phyloP scores from a whole-genome alignment of 768 basidiomycete species.

The Cantharellus cinnabarinus region DNA sequence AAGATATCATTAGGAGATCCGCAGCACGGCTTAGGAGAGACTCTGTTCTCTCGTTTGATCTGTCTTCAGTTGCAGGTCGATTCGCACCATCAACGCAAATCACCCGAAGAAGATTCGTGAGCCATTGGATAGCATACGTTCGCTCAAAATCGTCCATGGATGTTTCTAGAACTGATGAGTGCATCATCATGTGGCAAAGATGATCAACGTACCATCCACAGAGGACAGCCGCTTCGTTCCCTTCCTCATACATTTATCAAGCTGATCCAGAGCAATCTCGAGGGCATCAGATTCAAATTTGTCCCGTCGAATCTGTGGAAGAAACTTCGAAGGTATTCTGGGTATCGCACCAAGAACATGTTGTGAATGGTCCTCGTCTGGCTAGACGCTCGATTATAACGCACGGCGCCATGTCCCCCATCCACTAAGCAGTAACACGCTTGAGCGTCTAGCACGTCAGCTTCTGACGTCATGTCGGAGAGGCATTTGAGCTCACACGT shows the following conservation, averaged over 20 bases:
- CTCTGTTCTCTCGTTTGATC: slow-evolving; percentile 12
- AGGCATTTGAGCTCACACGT: too few relatives aligned
- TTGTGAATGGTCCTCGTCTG: too few relatives aligned
- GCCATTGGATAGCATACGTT: slow-evolving; percentile 48
- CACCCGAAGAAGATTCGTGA: slow-evolving; percentile 37
- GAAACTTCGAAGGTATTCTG: not conserved
- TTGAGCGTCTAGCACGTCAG: too few relatives aligned
- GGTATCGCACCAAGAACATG: too few relatives aligned
- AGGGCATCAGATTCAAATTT: not conserved
- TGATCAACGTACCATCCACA: too few relatives aligned
- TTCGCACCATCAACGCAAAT: not conserved
- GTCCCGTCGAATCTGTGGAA: not conserved
- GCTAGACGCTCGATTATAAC: too few relatives aligned
- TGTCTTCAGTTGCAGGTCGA: not conserved
- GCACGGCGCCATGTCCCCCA: too few relatives aligned
- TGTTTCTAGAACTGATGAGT: not conserved
- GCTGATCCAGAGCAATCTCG: not conserved
- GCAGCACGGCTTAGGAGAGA: slow-evolving; percentile 39
- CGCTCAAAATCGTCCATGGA: slow-evolving; percentile 40
- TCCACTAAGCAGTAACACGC: too few relatives aligned
- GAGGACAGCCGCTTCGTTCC: too few relatives aligned
- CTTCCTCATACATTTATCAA: not conserved
- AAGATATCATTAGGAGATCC: slow-evolving; percentile 36
- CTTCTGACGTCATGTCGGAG: too few relatives aligned
- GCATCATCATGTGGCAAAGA: not conserved